Evolutionary conservation across 2,329 filamentous ascomycete genomes (phyloP).

Genomic region (Dactylellina cionopaga): DNA sequence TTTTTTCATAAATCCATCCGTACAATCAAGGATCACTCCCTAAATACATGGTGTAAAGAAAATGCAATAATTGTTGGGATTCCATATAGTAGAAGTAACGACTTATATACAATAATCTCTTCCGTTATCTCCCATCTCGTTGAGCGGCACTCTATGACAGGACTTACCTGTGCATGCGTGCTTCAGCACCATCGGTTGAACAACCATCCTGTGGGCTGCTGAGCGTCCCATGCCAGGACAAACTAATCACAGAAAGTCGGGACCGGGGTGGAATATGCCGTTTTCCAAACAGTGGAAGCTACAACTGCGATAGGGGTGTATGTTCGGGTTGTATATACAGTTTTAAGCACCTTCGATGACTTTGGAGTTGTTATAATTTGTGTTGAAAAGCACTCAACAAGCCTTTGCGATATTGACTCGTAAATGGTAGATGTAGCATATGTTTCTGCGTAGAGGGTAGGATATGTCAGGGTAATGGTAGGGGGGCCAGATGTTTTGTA

Average conservation of each 20-base stretch:
- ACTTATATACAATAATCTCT: no score
- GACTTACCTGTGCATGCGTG: no score
- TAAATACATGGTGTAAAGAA: no score
- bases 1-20: no score
- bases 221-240: no score
- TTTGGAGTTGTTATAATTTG: conserved; percentile 1
- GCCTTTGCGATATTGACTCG: background rate
- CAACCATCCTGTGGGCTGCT: no score
- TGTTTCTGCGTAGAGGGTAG: background rate
- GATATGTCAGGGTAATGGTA: background rate
- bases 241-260: background rate
- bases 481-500: background rate
- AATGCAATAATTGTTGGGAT: no score
- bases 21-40: no score
- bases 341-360: conserved; percentile 1
- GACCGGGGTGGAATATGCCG: background rate
- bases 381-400: background rate
- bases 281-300: conserved; percentile 8
- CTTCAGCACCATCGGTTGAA: no score
- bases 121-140: no score
- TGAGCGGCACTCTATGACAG: no score
- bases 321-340: background rate
- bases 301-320: background rate
- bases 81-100: no score
- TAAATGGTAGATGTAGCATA: background rate